Conservation (phyloP, 345 rosid genomes). For the Citrus sp. region DNA sequence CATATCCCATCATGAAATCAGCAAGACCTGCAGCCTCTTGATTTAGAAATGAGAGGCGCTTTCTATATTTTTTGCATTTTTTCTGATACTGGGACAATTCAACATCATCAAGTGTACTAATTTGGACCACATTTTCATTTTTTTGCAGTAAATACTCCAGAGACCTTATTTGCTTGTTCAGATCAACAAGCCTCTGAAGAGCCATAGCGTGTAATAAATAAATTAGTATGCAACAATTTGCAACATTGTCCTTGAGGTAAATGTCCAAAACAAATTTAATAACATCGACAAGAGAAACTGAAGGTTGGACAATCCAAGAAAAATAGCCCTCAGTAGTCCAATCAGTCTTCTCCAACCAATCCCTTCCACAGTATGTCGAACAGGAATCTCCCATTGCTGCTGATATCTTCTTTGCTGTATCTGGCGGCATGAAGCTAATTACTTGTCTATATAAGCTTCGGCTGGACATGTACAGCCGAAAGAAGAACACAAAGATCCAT, state of each 20-base stretch:
- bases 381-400: conserved; percentile 44
- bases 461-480: conserved; percentile 64
- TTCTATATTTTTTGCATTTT: conserved; percentile 42
- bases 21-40: conserved; percentile 74
- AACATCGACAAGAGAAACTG: conserved; percentile 62
- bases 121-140: conserved; percentile 33
- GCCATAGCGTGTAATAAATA: conserved; percentile 56
- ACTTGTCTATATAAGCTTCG: conserved; percentile 71
- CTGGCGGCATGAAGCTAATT: conserved; percentile 64
- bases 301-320: conserved; percentile 60
- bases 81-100: conserved; percentile 20
- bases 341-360: conserved; percentile 57
- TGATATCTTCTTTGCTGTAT: conserved; percentile 51
- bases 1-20: conserved; percentile 47
- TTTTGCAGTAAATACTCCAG: conserved; percentile 55
- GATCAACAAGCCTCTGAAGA: conserved; percentile 83
- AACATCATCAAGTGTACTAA: conserved; percentile 39
- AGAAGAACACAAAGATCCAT: conserved; percentile 66
- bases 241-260: conserved; percentile 40
- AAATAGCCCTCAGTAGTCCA: conserved; percentile 72
- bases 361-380: conserved; percentile 52
- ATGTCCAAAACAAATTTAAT: conserved; percentile 46
- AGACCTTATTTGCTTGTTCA: conserved; percentile 72
- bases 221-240: conserved; percentile 49
- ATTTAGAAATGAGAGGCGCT: conserved; percentile 40